Evolutionary conservation across 2,329 filamentous ascomycete species (phyloP), one percentile per base, ranked within the genome.

Genomic region (Colletotrichum orbiculare): DNA sequence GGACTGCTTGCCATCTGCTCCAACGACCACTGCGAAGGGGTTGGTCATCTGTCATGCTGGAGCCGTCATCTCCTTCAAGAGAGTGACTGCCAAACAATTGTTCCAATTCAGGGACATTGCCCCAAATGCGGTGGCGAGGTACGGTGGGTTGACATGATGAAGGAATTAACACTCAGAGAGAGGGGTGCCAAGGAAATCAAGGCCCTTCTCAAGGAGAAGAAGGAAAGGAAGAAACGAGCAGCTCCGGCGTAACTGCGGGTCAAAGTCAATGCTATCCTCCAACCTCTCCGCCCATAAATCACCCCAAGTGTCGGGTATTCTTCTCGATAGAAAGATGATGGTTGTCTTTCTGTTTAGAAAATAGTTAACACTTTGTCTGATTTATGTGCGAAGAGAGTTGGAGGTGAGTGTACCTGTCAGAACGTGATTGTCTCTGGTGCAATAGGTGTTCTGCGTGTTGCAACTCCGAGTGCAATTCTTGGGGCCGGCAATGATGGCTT

Each of bases 131-230:
- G 82, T 1, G 81, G 81, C 0, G 76, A 81, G 5, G 78, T 94
- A 2, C 75, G 82, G 54, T 98, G 95, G 95, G 82, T 83, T 0
- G 86, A 91, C 52, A 87, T 97, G 78, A 91, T 96, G 80, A 94
- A 89, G 73, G 94, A 97, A 74, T 77, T 97, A 70, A 96, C 86
- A 54, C 78, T 97, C 53, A 85, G 95, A 38, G 81, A 87, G 41
- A 85, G 92, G 33, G 94, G 91, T 1, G 77, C 84, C 59, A 90
- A 91, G 62, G 90, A 94, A 69, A 79, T 94, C 1, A 85, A 89
- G 45, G 88, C 88, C 69, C 71, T 97, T 34, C 82, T 93, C 70
- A 80, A 76, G 62, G 73, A 66, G 54, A 38, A 75, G 57, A 58
- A 60, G 41, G 56, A 63, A 67, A 43, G 64, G 6, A 77, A 76